Evolutionary conservation across 2,329 filamentous ascomycete genomes (phyloP).

Genomic region (Alternaria sp.): DNA sequence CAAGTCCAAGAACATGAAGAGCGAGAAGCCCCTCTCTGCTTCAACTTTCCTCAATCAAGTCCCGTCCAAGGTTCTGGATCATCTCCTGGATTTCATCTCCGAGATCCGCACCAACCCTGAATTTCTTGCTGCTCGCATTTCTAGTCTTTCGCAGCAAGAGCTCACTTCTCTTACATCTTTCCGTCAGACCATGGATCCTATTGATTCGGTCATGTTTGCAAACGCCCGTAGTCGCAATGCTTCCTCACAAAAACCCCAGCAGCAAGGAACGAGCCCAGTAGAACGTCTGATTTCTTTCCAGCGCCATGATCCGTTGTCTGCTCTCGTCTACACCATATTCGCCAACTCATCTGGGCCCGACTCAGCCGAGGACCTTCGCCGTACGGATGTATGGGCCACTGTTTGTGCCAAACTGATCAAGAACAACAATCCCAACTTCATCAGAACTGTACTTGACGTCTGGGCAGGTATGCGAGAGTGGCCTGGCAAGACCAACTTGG

Average conservation of each 20-base stretch:
- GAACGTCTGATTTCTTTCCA: conserved; percentile 89
- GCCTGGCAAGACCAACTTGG: conserved; percentile 87
- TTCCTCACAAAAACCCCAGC: conserved; percentile 59
- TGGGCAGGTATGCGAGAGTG: conserved; percentile 89
- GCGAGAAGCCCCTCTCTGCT: conserved; percentile 57
- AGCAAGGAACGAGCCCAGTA: conserved; percentile 69
- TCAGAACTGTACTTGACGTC: conserved; percentile 84
- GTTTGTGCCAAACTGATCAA: conserved; percentile 84
- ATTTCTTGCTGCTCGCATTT: conserved; percentile 84
- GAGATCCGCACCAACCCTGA: conserved; percentile 85
- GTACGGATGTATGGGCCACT: conserved; percentile 87
- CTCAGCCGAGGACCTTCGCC: conserved; percentile 79
- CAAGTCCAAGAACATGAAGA: conserved; percentile 48
- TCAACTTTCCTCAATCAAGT: conserved; percentile 70
- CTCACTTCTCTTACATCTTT: conserved; percentile 79
- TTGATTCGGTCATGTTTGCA: conserved; percentile 82
- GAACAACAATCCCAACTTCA: conserved; percentile 77
- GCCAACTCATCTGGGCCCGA: conserved; percentile 84
- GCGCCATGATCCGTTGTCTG: conserved; percentile 83
- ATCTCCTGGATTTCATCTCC: conserved; percentile 79
- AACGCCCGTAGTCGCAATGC: conserved; percentile 63
- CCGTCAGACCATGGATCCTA: conserved; percentile 78
- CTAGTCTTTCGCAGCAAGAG: conserved; percentile 77
- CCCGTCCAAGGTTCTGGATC: conserved; percentile 75
- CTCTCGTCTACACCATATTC: conserved; percentile 87